Evolutionary conservation across 805 yeast species (phyloP).

Genomic region (Spathaspora gorwiae): DNA sequence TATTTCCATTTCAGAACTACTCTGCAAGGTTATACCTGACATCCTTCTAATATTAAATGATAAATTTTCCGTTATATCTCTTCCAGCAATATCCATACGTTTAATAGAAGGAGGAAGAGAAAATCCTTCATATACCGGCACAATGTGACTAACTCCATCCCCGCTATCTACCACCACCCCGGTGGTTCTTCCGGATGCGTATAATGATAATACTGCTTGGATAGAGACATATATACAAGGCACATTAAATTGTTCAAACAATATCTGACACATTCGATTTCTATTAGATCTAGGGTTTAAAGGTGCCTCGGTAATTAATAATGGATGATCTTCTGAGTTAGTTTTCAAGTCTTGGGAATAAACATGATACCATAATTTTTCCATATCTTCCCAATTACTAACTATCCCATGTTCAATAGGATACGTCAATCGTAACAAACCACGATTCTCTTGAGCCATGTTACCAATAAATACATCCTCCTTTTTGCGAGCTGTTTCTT

Average conservation of each 20-base stretch:
- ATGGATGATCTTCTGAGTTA: constrained; percentile 76
- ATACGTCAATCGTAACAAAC: constrained; percentile 63
- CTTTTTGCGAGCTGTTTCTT: constrained; percentile 19
- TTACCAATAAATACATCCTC: constrained; percentile 73
- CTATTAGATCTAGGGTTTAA: constrained; percentile 64
- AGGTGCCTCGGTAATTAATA: constrained; percentile 86
- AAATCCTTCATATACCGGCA: constrained; percentile 89
- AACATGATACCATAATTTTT: constrained; percentile 69
- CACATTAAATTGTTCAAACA: constrained; percentile 68
- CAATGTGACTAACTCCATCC: constrained; percentile 85
- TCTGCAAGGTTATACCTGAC: constrained; percentile 57
- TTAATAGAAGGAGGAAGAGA: constrained; percentile 66
- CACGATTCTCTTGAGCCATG: constrained; percentile 70
- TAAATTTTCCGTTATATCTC: constrained; percentile 76
- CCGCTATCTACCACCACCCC: constrained; percentile 91
- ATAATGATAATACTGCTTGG: constrained; percentile 77
- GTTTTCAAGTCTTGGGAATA: constrained; percentile 55
- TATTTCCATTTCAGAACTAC: constrained; percentile 79
- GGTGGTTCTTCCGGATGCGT: constrained; percentile 86
- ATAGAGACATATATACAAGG: constrained; percentile 72
- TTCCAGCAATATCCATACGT: constrained; percentile 78
- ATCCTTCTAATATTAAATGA: constrained; percentile 61
- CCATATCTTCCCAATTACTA: constrained; percentile 83
- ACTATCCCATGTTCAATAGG: constrained; percentile 82
- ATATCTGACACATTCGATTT: constrained; percentile 55